Conservation (phyloP, 2,329 filamentous ascomycete species). For the Pseudonectria buxi region DNA sequence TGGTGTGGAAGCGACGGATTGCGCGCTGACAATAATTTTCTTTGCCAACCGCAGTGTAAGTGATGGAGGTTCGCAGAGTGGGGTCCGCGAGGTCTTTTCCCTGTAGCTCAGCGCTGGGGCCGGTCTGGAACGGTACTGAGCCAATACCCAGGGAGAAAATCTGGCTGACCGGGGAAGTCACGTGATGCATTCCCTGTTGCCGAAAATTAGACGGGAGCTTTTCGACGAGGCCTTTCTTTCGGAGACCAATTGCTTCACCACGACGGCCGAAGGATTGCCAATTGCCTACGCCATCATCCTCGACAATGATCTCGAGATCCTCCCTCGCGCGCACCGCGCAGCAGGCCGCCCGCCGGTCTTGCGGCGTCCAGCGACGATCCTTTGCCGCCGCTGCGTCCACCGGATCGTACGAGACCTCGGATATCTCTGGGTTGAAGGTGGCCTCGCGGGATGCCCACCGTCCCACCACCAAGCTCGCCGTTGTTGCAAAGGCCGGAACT, state of each 20-base stretch:
- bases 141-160: slow-evolving; percentile 22
- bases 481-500: slow-evolving; percentile 92
- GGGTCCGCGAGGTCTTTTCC: slow-evolving; percentile 17
- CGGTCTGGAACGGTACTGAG: slow-evolving; percentile 13
- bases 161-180: slow-evolving; percentile 26
- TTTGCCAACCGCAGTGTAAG: slow-evolving; percentile 15
- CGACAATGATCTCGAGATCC: slow-evolving; percentile 58
- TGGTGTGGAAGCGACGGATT: neutral
- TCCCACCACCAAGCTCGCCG: slow-evolving; percentile 81
- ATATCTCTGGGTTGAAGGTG: slow-evolving; percentile 84
- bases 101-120: slow-evolving; percentile 5
- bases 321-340: slow-evolving; percentile 52
- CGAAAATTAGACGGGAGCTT: slow-evolving; percentile 40
- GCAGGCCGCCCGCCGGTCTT: slow-evolving; percentile 49
- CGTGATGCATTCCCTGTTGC: slow-evolving; percentile 29
- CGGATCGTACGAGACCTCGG: slow-evolving; percentile 81
- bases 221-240: slow-evolving; percentile 37
- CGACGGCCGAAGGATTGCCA: slow-evolving; percentile 40
- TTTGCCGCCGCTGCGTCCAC: slow-evolving; percentile 57
- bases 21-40: slow-evolving; percentile 14
- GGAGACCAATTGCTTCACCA: slow-evolving; percentile 31
- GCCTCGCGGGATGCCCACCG: slow-evolving; percentile 84
- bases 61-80: slow-evolving; percentile 13
- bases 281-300: slow-evolving; percentile 50
- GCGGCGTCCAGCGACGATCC: slow-evolving; percentile 50